Percentiles rank a stretch among this genome's conserved stretches.
Evolutionary conservation across 306 rosid species (phyloP).

Genomic region (Pterocarpus santalinus): DNA sequence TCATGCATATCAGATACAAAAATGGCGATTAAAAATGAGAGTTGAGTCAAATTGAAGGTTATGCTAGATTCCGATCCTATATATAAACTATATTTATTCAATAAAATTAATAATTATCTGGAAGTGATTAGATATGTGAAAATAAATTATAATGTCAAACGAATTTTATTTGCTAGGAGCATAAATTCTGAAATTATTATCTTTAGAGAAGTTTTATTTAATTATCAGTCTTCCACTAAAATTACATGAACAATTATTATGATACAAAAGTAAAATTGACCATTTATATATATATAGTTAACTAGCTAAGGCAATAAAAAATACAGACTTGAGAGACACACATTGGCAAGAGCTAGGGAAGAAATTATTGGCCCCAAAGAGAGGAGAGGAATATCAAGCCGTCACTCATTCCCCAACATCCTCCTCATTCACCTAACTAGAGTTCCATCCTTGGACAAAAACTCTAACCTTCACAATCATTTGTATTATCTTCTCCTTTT

Average conservation of each 20-base stretch:
- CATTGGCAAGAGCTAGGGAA: constrained; percentile 27
- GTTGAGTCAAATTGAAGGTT: neutral
- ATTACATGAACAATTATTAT: too few species aligned
- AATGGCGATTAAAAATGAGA: neutral
- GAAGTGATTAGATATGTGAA: neutral
- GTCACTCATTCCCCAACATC: constrained; percentile 98
- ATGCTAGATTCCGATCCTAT: neutral
- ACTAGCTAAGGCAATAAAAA: constrained; percentile 5
- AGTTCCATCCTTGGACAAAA: constrained; percentile 63
- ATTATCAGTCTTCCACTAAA: too few species aligned
- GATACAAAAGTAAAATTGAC: neutral
- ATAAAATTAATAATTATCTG: constrained; percentile 16
- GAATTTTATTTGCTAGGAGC: neutral
- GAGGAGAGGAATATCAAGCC: constrained; percentile 80
- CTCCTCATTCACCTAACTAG: constrained; percentile 69
- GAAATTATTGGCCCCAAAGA: constrained; percentile 66
- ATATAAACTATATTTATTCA: neutral
- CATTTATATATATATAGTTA: neutral
- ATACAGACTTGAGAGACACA: constrained; percentile 24
- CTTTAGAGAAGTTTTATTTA: too few species aligned
- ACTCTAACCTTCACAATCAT: constrained; percentile 77
- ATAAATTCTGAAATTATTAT: too few species aligned
- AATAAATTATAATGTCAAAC: too few species aligned
- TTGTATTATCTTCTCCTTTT: constrained; percentile 48
- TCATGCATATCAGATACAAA: constrained; percentile 33